Evolutionary conservation across 2,329 filamentous ascomycete species (phyloP).

Genomic region (Purpureocillium lavendulum): DNA sequence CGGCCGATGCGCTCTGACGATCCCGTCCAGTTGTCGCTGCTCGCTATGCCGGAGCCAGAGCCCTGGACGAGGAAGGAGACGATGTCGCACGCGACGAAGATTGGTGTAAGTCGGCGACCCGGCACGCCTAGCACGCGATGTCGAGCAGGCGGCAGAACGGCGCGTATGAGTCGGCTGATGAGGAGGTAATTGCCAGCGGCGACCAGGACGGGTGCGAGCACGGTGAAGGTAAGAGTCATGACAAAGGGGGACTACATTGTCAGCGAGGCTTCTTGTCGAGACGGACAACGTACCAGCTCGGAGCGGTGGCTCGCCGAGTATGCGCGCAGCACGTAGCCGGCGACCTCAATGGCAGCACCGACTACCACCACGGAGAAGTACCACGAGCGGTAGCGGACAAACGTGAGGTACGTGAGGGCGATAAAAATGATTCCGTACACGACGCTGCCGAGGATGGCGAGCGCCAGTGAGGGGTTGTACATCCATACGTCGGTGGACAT

Average conservation of each 20-base stretch:
- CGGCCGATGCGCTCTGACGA: slow-evolving; percentile 25
- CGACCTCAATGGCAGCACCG: slow-evolving; percentile 31
- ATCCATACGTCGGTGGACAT: slow-evolving; percentile 29
- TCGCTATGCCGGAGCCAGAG: slow-evolving; percentile 33
- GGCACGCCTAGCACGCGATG: slow-evolving; percentile 27
- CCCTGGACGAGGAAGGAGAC: slow-evolving; percentile 35
- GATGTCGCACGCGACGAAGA: slow-evolving; percentile 38
- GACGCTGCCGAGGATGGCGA: slow-evolving; percentile 31
- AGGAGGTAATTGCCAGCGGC: slow-evolving; percentile 43
- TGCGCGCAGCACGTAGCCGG: slow-evolving; percentile 29
- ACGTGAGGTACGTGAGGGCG: slow-evolving; percentile 29
- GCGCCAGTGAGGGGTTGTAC: slow-evolving; percentile 33
- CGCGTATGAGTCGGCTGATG: slow-evolving; percentile 35
- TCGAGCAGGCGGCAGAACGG: slow-evolving; percentile 21
- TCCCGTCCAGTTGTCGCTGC: slow-evolving; percentile 33
- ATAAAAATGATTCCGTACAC: slow-evolving; percentile 29
- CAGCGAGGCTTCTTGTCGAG: too few relatives aligned
- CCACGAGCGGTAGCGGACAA: slow-evolving; percentile 29
- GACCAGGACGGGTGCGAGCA: slow-evolving; percentile 39
- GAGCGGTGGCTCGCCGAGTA: slow-evolving; percentile 25
- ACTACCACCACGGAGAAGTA: slow-evolving; percentile 35
- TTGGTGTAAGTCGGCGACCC: slow-evolving; percentile 29
- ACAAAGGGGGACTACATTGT: slow-evolving; percentile 26
- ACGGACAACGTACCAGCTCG: slow-evolving; percentile 18
- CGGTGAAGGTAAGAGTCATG: slow-evolving; percentile 29